Base-by-base conservation (phyloP, 768 basidiomycete genomes). In the Boletus barrowsii region DNA sequence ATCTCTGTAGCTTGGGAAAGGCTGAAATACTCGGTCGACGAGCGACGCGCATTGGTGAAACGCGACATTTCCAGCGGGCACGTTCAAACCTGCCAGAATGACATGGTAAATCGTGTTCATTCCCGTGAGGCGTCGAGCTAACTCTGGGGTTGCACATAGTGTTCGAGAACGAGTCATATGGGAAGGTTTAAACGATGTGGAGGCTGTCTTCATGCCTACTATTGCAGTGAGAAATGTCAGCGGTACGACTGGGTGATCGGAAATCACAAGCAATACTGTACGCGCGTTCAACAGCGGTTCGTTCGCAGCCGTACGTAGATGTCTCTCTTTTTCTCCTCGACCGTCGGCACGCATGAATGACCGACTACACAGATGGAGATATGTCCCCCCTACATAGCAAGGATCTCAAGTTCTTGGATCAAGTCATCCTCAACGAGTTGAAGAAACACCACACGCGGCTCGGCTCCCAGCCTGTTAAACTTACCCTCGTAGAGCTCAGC, bases 41-140 rank as follows among this genome's bases (percentile, higher is more conserved):
- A 64, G 42, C 58, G 66, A 26, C 54, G 64, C 36, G 42, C 20
- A 56, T 17, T 64, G 44, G 46, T 68, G 14, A 57, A 45, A 10
- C 60, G 53, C 9, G 66, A 55, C 39, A 22, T 50, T 10, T 53
- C 58, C 20, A 50, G 57, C 8, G 51, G 57, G 10, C 58, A 64
- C 42, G 51, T 70, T 18, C 67, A 68, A 22, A 60, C 58, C 17
- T 68, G 67, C 41, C 66, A 70, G 39, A 68, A 70, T 20, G 58
- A 62, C 9, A 53, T 42, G 53, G 67, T 59, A 9, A 56, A 36
- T 29, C 4, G 10, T 20, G 3, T 10, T 14, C 20, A 29, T 33
- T 39, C 36, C 29, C 14, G 6, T 20, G 3, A 37, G 22, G 24
- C 29, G 5, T 4, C 15, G 7, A 39, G 43, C 37, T 63, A 33